Evolutionary conservation across 1,284 basidiomycete species (phyloP).

Genomic region (Ceratobasidium sp.): DNA sequence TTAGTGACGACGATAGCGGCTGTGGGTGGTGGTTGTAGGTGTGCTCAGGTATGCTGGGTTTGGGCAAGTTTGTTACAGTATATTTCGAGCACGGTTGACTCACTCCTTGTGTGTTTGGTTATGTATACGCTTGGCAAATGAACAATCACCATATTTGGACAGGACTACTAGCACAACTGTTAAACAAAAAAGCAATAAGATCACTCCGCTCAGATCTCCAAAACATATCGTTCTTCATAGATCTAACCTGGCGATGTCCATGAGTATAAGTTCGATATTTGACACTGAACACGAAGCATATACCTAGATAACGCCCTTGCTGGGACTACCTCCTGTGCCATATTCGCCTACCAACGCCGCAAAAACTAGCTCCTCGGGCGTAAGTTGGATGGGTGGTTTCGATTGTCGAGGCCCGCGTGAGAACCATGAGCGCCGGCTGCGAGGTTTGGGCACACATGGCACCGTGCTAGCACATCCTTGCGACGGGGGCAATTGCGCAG

Average conservation of each 20-base stretch:
- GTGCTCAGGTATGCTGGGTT: not conserved
- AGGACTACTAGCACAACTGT: too few species aligned
- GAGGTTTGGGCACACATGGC: not conserved
- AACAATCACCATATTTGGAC: not conserved
- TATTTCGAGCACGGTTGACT: too few species aligned
- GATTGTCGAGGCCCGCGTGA: not conserved
- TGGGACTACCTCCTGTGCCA: not conserved
- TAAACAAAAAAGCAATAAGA: too few species aligned
- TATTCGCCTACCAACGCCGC: not conserved
- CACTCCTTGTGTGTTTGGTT: not conserved
- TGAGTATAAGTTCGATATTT: not conserved
- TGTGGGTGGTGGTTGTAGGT: not conserved
- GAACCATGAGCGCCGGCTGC: slow-evolving; percentile 7
- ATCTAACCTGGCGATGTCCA: not conserved
- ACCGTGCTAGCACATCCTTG: not conserved
- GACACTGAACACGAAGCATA: not conserved
- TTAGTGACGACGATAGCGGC: not conserved
- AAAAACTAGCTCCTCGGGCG: not conserved
- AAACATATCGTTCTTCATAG: not conserved
- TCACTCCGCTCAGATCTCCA: not conserved
- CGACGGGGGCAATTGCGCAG: not conserved
- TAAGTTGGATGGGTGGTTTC: slow-evolving; percentile 1
- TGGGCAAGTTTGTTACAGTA: too few species aligned
- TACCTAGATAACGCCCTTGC: not conserved
- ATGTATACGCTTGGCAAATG: not conserved